A percentile compares a stretch with the other conserved stretches of the same genome.
Evolutionary conservation across 192 early-diverging fungal genomes (phyloP).

Genomic region (Entomortierella beljakovae): DNA sequence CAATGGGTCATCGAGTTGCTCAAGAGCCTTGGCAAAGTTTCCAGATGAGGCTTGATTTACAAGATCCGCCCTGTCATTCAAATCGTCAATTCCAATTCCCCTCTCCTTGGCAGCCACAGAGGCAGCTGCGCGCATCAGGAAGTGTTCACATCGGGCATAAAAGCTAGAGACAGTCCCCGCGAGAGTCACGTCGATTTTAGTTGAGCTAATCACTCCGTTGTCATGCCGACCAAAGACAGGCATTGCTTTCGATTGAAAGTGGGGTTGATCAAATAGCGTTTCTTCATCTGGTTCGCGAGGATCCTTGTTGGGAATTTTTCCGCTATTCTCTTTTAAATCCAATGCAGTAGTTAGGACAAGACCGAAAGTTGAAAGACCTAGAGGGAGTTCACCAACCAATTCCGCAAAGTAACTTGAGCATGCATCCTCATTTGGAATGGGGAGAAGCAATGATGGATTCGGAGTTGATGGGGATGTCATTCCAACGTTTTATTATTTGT

Average conservation of each 20-base stretch:
- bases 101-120: background rate
- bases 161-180: conserved; percentile 6
- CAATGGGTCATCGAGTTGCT: conserved; percentile 6
- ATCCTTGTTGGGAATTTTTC: background rate
- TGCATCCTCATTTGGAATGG: conserved; percentile 22
- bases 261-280: conserved; percentile 3
- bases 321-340: background rate
- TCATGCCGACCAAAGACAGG: background rate
- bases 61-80: background rate
- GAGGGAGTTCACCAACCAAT: conserved; percentile 8
- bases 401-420: conserved; percentile 16
- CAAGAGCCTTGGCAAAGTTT: background rate
- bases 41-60: conserved; percentile 8
- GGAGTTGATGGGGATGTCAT: background rate
- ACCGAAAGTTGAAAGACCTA: conserved; percentile 19
- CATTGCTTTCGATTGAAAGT: conserved; percentile 9
- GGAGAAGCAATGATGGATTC: background rate
- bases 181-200: conserved; percentile 21
- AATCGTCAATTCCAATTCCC: background rate
- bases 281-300: background rate
- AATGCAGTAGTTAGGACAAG: conserved; percentile 22
- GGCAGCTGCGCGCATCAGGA: conserved; percentile 13
- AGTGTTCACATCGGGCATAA: conserved; percentile 5
- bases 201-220: background rate
- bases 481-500: background rate